Base-by-base conservation (phyloP, 345 rosid species). In the Euphorbia pulcherrima region DNA sequence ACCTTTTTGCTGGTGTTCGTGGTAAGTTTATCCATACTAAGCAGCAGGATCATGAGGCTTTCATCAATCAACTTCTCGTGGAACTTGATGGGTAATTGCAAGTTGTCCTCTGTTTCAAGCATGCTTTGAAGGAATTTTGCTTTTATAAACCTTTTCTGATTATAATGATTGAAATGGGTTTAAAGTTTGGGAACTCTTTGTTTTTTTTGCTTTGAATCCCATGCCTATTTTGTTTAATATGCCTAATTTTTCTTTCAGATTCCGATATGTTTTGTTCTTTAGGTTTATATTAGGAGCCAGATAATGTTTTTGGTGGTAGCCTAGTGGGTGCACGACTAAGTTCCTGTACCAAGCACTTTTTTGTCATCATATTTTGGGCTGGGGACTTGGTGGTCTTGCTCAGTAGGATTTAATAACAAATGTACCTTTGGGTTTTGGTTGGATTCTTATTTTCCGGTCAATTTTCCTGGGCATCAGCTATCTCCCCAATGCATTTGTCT, bases 1-100 rank as follows among this genome's bases (percentile, higher is more conserved):
- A 92, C 73, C 95, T 90, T 74, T 92, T 92, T 73, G 96, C 96
- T 70, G 98, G 98, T 77, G 98, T 92, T 21, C 98, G 98, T 68
- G 98, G 98, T 74, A 87, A 88, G 77, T 84, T 82, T 69, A 79
- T 88, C 68, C 98, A 92, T 74, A 92, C 98, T 29, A 84, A 90
- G 76, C 82, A 88, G 76, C 98, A 92, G 77, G 98, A 92, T 73
- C 98, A 92, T 65, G 98, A 92, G 83, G 85, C 98, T 81, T 90
- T 92, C 76, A 92, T 92, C 67, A 92, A 92, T 77, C 98, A 92
- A 78, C 98, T 92, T 68, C 92, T 92, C 55, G 98, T 92, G 84
- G 98, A 92, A 82, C 96, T 92, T 78, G 98, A 92, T 65, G 98
- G 98, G 97, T 91, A 86, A 81, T 62, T 77, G 71, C 47, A 33